Base-by-base conservation (phyloP, 257 asterid genomes). In the Solanum tarapatanum region DNA sequence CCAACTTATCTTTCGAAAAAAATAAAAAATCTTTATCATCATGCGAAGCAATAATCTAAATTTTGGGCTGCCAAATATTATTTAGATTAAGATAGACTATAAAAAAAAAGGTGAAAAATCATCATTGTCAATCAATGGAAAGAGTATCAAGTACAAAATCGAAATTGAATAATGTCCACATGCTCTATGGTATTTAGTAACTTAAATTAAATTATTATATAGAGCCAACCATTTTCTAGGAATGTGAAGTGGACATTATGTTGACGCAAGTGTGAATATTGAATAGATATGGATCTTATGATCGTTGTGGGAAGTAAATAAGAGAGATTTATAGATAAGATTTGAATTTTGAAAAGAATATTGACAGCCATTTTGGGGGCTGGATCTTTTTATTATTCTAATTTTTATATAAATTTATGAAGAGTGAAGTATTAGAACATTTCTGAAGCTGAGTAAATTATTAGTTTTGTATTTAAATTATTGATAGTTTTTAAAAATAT, bases 51-150 rank as follows among this genome's bases (percentile, higher is more conserved):
- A 77, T 77, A 77, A 74, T n/a, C 11, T 37, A 28, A 11, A 75
- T 37, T 74, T 37, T 41, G 62, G 84, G 17, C 26, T 24, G n/a
- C 32, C 4, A 41, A 14, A 77, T 33, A 7, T 13, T 41, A 43
- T 13, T 79, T 24, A 14, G 33, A 11, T 39, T 24, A 41, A 79
- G 24, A 43, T 30, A 69, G 19, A 14, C 4, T 37, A 39, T 10
- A 30, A 37, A 3, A 79, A 79, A 48, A 14, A 48, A 3, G 5
- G 62, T 43, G 37, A 43, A 77, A 77, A 77, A 41, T 32, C 35
- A 7, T 77, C 36, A 41, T 77, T 77, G 36, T 41, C 84, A 77
- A 77, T 41, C 84, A 77, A 77, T n/a, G 62, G 84, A 24, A 79
- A 43, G 37, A 79, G 84, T 7, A 77, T 39, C 28, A 37, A 76